Conservation (phyloP, 345 rosid species). For the Citrus reticulata region DNA sequence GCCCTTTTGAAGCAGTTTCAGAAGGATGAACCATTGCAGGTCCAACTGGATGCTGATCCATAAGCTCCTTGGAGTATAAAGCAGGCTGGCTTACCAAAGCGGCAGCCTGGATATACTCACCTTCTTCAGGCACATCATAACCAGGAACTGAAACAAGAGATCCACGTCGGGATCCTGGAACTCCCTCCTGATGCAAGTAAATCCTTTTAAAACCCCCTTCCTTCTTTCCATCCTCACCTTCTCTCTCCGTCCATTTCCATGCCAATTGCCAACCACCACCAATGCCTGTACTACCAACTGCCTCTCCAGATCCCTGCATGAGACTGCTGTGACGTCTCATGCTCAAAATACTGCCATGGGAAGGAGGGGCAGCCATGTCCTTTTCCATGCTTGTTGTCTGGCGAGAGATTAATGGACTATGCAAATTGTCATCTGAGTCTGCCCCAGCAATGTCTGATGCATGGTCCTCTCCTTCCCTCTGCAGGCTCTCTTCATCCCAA, state of each 20-base stretch:
- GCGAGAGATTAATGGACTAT: constrained; percentile 83
- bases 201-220: constrained; percentile 81
- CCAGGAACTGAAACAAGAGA: constrained; percentile 76
- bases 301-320: constrained; percentile 57
- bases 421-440: constrained; percentile 80
- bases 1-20: constrained; percentile 52
- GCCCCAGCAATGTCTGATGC: constrained; percentile 50
- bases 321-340: constrained; percentile 74
- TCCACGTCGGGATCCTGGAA: constrained; percentile 68
- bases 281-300: constrained; percentile 66
- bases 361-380: constrained; percentile 55
- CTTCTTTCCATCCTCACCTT: constrained; percentile 67
- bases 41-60: constrained; percentile 50
- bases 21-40: constrained; percentile 72
- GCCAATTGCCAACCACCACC: constrained; percentile 99
- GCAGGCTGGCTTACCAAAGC: constrained; percentile 83
- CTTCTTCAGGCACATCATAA: constrained; percentile 41
- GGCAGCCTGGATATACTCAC: constrained; percentile 81
- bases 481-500: constrained; percentile 89
- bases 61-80: constrained; percentile 61
- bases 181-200: constrained; percentile 77
- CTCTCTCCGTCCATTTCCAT: constrained; percentile 72
- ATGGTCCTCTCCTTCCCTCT: constrained; percentile 65
- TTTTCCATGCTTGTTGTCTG: constrained; percentile 85
- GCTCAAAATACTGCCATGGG: constrained; percentile 58